These are phyloP conservation scores for Eremothecium cymbalariae DNA, from an alignment of 1,139 yeast species.

Conservation along the genomic window DNA sequence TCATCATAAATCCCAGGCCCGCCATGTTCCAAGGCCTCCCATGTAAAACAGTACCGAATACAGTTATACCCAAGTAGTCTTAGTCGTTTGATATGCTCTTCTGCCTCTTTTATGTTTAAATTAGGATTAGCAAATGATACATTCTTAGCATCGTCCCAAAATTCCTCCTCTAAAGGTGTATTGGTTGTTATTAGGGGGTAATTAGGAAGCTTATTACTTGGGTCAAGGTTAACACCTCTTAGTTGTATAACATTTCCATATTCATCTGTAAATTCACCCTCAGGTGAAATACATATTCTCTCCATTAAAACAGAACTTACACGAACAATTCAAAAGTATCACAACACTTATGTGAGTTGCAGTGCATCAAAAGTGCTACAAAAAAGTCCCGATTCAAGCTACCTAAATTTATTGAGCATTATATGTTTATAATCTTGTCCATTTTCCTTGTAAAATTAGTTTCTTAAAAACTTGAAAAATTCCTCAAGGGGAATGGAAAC, in stretches of 20 bases:
- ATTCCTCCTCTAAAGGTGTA: slow-evolving; percentile 38
- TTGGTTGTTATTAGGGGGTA: slow-evolving; percentile 50
- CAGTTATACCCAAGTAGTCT: slow-evolving; percentile 78
- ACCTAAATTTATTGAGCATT: too few species aligned
- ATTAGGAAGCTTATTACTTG: slow-evolving; percentile 64
- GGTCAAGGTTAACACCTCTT: slow-evolving; percentile 79
- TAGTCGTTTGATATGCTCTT: slow-evolving; percentile 56
- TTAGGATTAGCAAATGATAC: slow-evolving; percentile 81
- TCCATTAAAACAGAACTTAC: slow-evolving; percentile 15
- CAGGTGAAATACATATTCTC: slow-evolving; percentile 12
- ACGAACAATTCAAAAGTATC: too few species aligned
- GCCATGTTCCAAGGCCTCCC: slow-evolving; percentile 88
- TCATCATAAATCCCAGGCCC: slow-evolving; percentile 84
- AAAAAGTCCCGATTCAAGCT: too few species aligned
- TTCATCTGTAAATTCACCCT: slow-evolving; percentile 55
- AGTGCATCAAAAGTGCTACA: too few species aligned
- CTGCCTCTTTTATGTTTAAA: slow-evolving; percentile 66
- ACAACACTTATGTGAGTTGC: too few species aligned
- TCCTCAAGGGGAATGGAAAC: neutral
- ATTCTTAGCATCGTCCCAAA: slow-evolving; percentile 59
- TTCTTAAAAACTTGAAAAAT: too few species aligned
- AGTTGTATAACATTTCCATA: slow-evolving; percentile 53
- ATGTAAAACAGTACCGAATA: slow-evolving; percentile 67
- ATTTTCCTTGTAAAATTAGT: too few species aligned
- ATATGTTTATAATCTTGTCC: too few species aligned